Conservation (phyloP, 2,329 filamentous ascomycete species). For the Fusarium redolens region DNA sequence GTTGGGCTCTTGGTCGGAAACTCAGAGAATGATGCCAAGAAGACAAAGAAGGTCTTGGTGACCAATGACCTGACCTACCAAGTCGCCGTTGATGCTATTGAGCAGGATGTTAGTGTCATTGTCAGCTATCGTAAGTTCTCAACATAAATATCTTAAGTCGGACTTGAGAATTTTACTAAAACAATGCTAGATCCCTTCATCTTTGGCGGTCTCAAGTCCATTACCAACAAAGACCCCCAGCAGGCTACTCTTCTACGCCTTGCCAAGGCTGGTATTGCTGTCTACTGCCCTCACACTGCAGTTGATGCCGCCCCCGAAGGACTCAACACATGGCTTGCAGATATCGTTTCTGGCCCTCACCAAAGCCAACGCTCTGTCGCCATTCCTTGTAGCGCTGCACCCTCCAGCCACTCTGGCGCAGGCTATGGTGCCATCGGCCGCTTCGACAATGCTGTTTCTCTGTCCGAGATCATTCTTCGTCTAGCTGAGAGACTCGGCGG, state of each 20-base stretch:
- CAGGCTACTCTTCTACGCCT: constrained; percentile 86
- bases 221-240: constrained; percentile 86
- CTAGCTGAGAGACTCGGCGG: constrained; percentile 76
- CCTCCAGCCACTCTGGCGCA: constrained; percentile 58
- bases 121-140: constrained; percentile 80
- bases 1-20: constrained; percentile 80
- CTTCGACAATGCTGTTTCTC: constrained; percentile 53
- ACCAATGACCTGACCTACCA: constrained; percentile 91
- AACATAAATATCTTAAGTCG: neutral
- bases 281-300: constrained; percentile 96
- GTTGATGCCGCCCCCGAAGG: constrained; percentile 88
- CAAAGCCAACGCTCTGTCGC: constrained; percentile 56
- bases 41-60: constrained; percentile 59
- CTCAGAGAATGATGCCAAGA: constrained; percentile 48
- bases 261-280: constrained; percentile 87
- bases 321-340: constrained; percentile 93
- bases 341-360: constrained; percentile 75
- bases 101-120: constrained; percentile 79
- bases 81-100: constrained; percentile 91
- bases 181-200: constrained; percentile 84
- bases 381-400: constrained; percentile 57
- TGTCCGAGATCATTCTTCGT: constrained; percentile 59
- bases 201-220: constrained; percentile 89
- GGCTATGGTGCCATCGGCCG: constrained; percentile 66
- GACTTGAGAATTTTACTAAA: neutral